A percentile compares a stretch with the other conserved stretches of the same genome.
These are phyloP conservation scores for Xylaria palmicola DNA, from an alignment of 495 filamentous ascomycete genomes.

Conservation along the genomic window DNA sequence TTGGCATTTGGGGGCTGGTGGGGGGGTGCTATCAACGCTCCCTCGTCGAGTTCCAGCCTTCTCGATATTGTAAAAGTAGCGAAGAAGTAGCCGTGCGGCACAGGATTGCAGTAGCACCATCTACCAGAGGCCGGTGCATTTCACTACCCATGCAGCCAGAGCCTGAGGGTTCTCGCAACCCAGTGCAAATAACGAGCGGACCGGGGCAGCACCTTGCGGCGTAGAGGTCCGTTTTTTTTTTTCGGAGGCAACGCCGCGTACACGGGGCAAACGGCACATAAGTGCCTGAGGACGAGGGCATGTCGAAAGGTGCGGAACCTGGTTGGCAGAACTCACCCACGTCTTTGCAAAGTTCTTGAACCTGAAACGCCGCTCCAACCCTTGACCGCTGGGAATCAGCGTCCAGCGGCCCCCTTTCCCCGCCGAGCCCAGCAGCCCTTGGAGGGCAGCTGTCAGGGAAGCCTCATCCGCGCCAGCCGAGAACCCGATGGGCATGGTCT, in stretches of 20 bases:
- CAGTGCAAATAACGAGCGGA: background rate
- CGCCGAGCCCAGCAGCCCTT: slow-evolving; percentile 30
- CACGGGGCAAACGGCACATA: too few species aligned
- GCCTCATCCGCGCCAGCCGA: slow-evolving; percentile 32
- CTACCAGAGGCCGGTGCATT: background rate
- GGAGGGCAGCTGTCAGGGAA: slow-evolving; percentile 21
- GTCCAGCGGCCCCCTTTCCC: slow-evolving; percentile 48
- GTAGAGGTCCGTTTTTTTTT: background rate
- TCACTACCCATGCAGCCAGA: slow-evolving; percentile 8
- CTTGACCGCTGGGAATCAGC: slow-evolving; percentile 49
- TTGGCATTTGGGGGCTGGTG: background rate
- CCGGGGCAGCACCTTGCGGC: background rate
- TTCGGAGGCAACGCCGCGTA: background rate
- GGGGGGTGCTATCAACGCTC: slow-evolving; percentile 5
- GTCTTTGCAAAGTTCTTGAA: slow-evolving; percentile 63
- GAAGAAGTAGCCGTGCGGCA: slow-evolving; percentile 4
- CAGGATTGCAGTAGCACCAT: slow-evolving; percentile 1
- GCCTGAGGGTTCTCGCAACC: background rate
- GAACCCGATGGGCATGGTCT: slow-evolving; percentile 21
- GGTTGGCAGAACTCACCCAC: slow-evolving; percentile 50
- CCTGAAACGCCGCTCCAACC: slow-evolving; percentile 56
- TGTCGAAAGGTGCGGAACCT: slow-evolving; percentile 7
- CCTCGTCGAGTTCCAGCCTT: background rate
- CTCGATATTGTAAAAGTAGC: background rate
- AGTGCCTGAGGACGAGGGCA: too few species aligned